A percentile compares a stretch with the other conserved stretches of the same genome.
Evolutionary conservation across 805 yeast genomes (phyloP).

Genomic region (Isabelozyma rhagii): DNA sequence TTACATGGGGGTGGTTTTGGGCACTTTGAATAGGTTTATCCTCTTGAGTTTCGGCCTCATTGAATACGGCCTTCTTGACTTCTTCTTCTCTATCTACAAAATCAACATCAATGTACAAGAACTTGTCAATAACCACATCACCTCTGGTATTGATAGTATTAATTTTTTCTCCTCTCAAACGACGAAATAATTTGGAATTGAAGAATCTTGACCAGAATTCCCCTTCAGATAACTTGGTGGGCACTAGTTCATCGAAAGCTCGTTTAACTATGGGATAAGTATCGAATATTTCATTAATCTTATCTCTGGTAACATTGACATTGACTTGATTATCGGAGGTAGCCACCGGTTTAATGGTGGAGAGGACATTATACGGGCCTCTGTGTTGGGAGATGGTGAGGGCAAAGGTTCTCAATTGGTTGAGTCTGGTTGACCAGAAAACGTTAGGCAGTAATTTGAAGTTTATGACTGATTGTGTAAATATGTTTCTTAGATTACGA

Average conservation of each 20-base stretch:
- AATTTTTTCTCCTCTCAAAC: constrained; percentile 84
- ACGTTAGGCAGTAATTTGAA: constrained; percentile 73
- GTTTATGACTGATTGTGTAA: constrained; percentile 84
- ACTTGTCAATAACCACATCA: constrained; percentile 81
- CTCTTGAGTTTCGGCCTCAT: not conserved
- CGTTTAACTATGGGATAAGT: constrained; percentile 89
- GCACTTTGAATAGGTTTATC: constrained; percentile 27
- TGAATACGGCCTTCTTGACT: constrained; percentile 6
- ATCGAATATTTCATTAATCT: constrained; percentile 82
- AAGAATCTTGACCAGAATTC: constrained; percentile 97
- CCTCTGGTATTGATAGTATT: constrained; percentile 69
- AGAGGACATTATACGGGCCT: constrained; percentile 91
- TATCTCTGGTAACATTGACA: constrained; percentile 87
- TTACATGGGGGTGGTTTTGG: constrained; percentile 30
- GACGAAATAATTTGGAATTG: constrained; percentile 81
- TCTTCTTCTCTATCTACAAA: constrained; percentile 24
- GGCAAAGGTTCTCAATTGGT: constrained; percentile 80
- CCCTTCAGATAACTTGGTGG: constrained; percentile 73
- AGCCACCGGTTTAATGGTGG: constrained; percentile 92
- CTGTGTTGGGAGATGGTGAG: constrained; percentile 77
- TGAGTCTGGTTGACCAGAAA: constrained; percentile 83
- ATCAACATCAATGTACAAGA: constrained; percentile 68
- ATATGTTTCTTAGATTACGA: constrained; percentile 64
- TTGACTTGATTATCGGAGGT: constrained; percentile 90
- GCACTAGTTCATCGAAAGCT: constrained; percentile 90